Evolutionary conservation across 73 alveolate genomes (phyloP).

Genomic region (Blepharisma stoltei): DNA sequence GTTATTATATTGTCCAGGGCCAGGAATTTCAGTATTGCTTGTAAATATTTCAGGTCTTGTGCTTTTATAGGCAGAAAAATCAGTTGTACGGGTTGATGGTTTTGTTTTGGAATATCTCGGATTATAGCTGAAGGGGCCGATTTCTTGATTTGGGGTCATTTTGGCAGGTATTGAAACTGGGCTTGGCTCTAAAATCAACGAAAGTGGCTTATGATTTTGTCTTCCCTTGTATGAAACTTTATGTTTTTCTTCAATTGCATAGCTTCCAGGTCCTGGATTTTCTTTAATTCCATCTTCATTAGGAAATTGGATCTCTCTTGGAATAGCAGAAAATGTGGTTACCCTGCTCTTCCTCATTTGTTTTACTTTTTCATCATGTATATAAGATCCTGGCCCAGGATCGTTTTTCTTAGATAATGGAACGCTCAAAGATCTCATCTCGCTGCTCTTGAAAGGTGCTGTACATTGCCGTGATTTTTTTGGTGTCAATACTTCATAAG

Average conservation of each 20-base stretch:
- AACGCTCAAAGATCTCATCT: not conserved
- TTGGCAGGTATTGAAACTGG: not conserved
- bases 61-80: not conserved
- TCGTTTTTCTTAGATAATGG: not conserved
- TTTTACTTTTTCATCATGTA: not conserved
- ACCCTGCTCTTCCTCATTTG: not conserved
- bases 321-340: too few relatives aligned
- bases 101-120: not conserved
- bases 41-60: not conserved
- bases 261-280: slow-evolving; percentile 26
- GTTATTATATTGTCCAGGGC: slow-evolving; percentile 17
- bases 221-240: not conserved
- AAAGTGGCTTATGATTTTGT: not conserved
- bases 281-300: not conserved
- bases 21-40: not conserved
- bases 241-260: not conserved
- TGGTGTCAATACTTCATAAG: not conserved
- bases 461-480: not conserved
- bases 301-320: too few relatives aligned
- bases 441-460: not conserved
- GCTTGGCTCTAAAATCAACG: slow-evolving; percentile 9
- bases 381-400: slow-evolving; percentile 24
- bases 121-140: not conserved
- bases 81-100: not conserved
- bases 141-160: not conserved